A percentile compares a stretch with the other conserved stretches of the same genome.
phyloP scores from a whole-genome alignment of 352 stramenopile genomes.

The Achlya hypogyna region DNA sequence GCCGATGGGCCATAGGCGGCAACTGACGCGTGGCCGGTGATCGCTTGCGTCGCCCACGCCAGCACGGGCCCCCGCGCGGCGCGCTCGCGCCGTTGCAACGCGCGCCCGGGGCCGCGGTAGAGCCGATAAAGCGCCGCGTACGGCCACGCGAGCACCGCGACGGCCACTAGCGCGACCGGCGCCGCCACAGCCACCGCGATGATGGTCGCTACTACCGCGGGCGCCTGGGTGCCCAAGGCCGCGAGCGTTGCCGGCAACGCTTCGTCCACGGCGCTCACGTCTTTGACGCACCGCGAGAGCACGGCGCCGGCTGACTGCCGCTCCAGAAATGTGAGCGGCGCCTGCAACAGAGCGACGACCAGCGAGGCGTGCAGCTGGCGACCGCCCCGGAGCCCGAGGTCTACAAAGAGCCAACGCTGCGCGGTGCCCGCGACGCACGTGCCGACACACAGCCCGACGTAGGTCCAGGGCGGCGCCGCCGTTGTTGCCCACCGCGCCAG shows the following conservation, averaged over 20 bases:
- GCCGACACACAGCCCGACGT: not conserved
- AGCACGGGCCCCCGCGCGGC: conserved; percentile 25
- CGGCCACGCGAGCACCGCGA: conserved; percentile 23
- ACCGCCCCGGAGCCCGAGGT: not conserved
- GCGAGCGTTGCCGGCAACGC: not conserved
- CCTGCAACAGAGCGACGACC: not conserved
- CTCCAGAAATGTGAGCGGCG: conserved; percentile 12
- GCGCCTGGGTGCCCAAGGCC: not conserved
- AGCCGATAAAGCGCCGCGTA: conserved; percentile 22
- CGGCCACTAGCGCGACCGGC: conserved; percentile 18
- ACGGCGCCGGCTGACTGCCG: not conserved
- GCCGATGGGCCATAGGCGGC: conserved; percentile 18
- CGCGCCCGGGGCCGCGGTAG: conserved; percentile 25
- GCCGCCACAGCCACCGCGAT: not conserved
- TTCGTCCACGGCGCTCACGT: conserved; percentile 9
- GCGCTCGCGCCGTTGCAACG: conserved; percentile 25
- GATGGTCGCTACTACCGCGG: not conserved
- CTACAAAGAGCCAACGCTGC: conserved; percentile 1
- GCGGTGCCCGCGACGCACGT: not conserved
- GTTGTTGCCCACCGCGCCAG: conserved; percentile 2
- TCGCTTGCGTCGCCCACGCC: conserved; percentile 23
- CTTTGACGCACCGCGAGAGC: conserved; percentile 16
- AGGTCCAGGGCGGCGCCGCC: not conserved
- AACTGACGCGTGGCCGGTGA: conserved; percentile 21
- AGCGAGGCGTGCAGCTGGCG: not conserved